Conservation (phyloP, 257 asterid species). For the Echium plantagineum region DNA sequence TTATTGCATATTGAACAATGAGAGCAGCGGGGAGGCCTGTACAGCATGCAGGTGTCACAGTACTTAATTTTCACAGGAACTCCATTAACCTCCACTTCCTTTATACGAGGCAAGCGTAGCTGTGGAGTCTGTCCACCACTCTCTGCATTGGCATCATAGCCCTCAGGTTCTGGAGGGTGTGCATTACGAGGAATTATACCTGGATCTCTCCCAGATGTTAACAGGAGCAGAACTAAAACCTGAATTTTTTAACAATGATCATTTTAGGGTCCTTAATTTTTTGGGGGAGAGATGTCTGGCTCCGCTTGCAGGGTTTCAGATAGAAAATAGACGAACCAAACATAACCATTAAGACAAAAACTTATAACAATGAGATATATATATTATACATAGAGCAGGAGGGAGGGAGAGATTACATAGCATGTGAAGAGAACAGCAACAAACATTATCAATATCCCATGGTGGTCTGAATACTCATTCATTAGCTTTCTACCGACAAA, state of each 20-base stretch:
- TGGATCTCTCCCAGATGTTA: conserved; percentile 97
- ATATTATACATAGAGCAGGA: conserved; percentile 12
- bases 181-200: conserved; percentile 92
- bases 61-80: conserved; percentile 72
- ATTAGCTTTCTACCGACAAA: conserved; percentile 83
- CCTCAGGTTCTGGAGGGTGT: conserved; percentile 96
- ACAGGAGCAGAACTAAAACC: conserved; percentile 82
- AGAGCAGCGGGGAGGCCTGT: conserved; percentile 97
- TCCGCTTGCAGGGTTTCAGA: background rate
- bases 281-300: background rate
- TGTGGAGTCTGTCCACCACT: conserved; percentile 90
- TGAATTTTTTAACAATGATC: conserved; percentile 20
- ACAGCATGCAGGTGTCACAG: conserved; percentile 97
- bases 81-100: conserved; percentile 89
- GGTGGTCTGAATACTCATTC: conserved; percentile 50
- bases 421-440: conserved; percentile 57
- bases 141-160: conserved; percentile 59
- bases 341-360: background rate
- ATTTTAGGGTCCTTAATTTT: background rate
- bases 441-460: conserved; percentile 72
- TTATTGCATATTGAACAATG: conserved; percentile 98
- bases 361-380: background rate
- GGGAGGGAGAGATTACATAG: conserved; percentile 41
- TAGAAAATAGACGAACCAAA: background rate
- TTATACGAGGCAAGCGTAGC: conserved; percentile 73